These are phyloP conservation scores for Trichoderma cornu-damae DNA, from an alignment of 2,329 filamentous ascomycete species.

Conservation along the genomic window DNA sequence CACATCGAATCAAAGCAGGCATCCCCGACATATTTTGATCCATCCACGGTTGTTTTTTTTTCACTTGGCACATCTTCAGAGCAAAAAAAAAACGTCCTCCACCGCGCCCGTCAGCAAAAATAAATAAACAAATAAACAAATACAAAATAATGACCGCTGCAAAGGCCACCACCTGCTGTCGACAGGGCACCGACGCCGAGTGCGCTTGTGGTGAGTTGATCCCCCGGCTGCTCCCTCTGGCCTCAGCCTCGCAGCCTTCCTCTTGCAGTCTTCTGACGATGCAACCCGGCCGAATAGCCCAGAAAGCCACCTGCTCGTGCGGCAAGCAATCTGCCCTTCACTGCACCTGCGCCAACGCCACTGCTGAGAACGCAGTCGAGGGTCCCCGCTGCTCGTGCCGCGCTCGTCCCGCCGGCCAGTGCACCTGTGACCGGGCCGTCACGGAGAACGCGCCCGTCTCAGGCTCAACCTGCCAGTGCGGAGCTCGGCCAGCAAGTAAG, in stretches of 20 bases:
- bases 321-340: conserved; percentile 81
- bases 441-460: conserved; percentile 61
- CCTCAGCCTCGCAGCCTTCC: too few species aligned
- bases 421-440: conserved; percentile 70
- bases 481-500: conserved; percentile 65
- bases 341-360: conserved; percentile 77
- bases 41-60: neutral
- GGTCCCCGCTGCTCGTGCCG: conserved; percentile 81
- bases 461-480: conserved; percentile 69
- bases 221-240: neutral
- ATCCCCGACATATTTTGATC: neutral
- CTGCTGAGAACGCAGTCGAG: conserved; percentile 65
- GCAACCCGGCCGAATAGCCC: conserved; percentile 38
- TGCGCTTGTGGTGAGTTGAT: conserved; percentile 57
- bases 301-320: conserved; percentile 75
- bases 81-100: too few species aligned
- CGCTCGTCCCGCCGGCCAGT: conserved; percentile 70
- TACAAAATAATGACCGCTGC: conserved; percentile 31
- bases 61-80: too few species aligned
- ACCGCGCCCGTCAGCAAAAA: neutral
- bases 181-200: conserved; percentile 43
- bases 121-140: neutral
- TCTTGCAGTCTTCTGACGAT: neutral
- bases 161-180: conserved; percentile 51
- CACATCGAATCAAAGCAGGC: neutral